These are phyloP conservation scores for Pluteus cervinus DNA, from an alignment of 768 basidiomycete species.

Conservation along the genomic window DNA sequence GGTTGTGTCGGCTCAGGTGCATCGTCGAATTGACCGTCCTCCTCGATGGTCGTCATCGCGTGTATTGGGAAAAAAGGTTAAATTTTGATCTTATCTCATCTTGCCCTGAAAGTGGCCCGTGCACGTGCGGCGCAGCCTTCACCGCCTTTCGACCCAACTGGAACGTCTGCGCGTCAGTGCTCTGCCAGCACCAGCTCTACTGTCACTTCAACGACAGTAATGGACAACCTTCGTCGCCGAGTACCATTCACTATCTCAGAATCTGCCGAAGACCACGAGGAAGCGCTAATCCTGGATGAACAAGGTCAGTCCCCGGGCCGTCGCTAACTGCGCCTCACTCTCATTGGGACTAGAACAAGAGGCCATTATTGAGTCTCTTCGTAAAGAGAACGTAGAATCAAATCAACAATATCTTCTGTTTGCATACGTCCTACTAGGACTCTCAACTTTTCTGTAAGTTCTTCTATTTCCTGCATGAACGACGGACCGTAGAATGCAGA, in stretches of 20 bases:
- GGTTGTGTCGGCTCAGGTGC: too few species aligned
- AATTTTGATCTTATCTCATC: not conserved
- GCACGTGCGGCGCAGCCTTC: too few species aligned
- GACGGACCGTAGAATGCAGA: conserved; percentile 6
- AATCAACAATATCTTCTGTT: conserved; percentile 34
- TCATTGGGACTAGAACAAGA: conserved; percentile 46
- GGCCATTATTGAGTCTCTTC: conserved; percentile 44
- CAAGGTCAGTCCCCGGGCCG: conserved; percentile 37
- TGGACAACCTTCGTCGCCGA: conserved; percentile 38
- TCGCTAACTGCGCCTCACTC: not conserved
- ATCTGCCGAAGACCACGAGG: conserved; percentile 22
- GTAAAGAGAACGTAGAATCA: conserved; percentile 33
- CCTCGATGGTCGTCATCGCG: conserved; percentile 23
- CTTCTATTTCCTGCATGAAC: not conserved
- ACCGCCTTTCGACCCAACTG: too few species aligned
- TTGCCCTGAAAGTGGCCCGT: not conserved
- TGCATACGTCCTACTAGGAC: conserved; percentile 33
- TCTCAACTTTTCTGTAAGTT: conserved; percentile 44
- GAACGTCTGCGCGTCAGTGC: too few species aligned
- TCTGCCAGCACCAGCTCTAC: too few species aligned
- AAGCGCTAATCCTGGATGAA: conserved; percentile 39
- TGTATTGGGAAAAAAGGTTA: conserved; percentile 3
- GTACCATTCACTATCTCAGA: conserved; percentile 35
- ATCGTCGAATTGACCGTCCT: conserved; percentile 59
- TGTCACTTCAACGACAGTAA: conserved; percentile 8